These are phyloP conservation scores for Glycine latifolia DNA, from an alignment of 306 rosid genomes.

Conservation along the genomic window DNA sequence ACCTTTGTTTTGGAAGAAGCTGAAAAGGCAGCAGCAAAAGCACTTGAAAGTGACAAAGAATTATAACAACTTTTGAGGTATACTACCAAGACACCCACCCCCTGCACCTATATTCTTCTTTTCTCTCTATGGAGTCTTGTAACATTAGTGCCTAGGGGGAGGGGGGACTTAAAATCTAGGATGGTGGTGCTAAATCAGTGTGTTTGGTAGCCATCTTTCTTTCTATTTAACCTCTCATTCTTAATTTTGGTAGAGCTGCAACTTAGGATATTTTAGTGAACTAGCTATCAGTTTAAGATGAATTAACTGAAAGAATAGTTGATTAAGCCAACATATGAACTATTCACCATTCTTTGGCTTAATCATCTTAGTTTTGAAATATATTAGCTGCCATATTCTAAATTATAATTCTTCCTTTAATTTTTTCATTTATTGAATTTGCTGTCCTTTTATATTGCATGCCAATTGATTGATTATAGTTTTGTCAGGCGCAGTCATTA, in stretches of 20 bases:
- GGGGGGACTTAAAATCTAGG: conserved; percentile 9
- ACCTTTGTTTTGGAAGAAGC: conserved; percentile 82
- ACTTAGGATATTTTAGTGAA: conserved; percentile 35
- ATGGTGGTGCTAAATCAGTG: neutral
- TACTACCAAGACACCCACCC: neutral
- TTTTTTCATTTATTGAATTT: conserved; percentile 4
- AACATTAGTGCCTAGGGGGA: neutral
- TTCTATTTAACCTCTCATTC: conserved; percentile 25
- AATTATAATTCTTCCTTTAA: conserved; percentile 17
- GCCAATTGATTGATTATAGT: conserved; percentile 37
- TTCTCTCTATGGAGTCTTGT: conserved; percentile 16
- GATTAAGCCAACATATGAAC: conserved; percentile 2
- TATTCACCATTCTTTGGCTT: neutral
- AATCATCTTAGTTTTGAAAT: conserved; percentile 6
- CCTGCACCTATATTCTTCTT: neutral
- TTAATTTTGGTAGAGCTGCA: conserved; percentile 14
- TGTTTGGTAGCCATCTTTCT: conserved; percentile 29
- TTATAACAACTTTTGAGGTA: conserved; percentile 58
- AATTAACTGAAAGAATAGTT: conserved; percentile 27
- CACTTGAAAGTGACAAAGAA: conserved; percentile 66
- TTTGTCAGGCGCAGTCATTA: conserved; percentile 39
- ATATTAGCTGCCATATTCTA: conserved; percentile 8
- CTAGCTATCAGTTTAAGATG: conserved; percentile 11
- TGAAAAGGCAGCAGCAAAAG: conserved; percentile 84
- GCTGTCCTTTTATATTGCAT: neutral